Conservation (phyloP, 768 basidiomycete species). For the Boletus vinaceobasis region DNA sequence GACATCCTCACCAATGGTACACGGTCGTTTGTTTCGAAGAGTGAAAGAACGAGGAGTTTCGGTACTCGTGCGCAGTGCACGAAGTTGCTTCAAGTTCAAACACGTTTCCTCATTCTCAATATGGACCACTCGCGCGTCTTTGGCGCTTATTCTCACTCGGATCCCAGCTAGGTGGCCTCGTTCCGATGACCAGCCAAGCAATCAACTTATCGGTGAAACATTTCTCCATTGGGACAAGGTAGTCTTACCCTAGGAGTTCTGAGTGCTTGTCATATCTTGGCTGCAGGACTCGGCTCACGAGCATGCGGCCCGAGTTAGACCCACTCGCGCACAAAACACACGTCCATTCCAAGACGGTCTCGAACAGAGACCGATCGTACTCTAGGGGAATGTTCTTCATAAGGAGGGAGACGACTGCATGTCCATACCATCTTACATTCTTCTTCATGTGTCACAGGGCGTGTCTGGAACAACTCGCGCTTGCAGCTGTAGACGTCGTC, state of each 20-base stretch:
- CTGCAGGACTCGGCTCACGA: neutral
- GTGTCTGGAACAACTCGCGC: too few relatives aligned
- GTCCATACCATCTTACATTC: too few relatives aligned
- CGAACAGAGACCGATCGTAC: neutral
- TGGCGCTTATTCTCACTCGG: neutral
- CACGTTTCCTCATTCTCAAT: neutral
- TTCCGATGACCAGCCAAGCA: neutral
- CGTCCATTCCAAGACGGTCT: neutral
- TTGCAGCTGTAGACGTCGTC: too few relatives aligned
- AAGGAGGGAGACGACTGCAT: neutral
- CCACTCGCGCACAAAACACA: too few relatives aligned
- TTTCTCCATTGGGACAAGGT: neutral
- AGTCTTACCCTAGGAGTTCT: neutral
- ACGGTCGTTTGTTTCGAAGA: neutral
- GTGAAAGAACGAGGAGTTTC: neutral
- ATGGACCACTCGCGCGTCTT: neutral
- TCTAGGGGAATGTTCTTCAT: neutral
- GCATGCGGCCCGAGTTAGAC: neutral
- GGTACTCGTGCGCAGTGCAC: neutral
- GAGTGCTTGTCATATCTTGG: too few relatives aligned
- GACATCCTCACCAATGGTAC: neutral
- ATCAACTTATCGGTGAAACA: neutral
- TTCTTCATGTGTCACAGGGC: too few relatives aligned
- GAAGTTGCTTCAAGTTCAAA: too few relatives aligned
- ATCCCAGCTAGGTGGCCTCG: too few relatives aligned